These are phyloP conservation scores for Orbilia javanica DNA, from an alignment of 2,329 filamentous ascomycete species.

Conservation along the genomic window DNA sequence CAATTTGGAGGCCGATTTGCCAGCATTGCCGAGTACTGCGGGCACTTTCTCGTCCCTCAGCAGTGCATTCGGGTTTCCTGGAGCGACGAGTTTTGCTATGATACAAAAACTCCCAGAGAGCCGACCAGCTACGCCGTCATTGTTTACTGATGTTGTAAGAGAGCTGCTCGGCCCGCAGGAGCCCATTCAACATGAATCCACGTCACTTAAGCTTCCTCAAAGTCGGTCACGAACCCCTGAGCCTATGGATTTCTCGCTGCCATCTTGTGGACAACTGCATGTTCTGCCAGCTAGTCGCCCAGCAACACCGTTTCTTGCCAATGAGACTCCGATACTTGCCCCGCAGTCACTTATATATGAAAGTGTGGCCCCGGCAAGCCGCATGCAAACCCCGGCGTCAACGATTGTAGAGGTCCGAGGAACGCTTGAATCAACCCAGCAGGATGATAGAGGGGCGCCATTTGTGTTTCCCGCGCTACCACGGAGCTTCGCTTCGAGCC, in stretches of 20 bases:
- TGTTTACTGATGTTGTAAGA: neutral
- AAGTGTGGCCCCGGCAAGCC: neutral
- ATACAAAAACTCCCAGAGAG: constrained; percentile 22
- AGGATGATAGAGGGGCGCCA: neutral
- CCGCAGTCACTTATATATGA: neutral
- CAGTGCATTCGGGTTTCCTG: neutral
- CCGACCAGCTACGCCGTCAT: constrained; percentile 31
- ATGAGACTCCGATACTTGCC: neutral
- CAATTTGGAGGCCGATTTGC: constrained; percentile 4
- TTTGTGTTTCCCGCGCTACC: neutral
- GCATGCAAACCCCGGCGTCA: neutral
- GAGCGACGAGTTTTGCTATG: neutral
- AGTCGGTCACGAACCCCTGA: constrained; percentile 30
- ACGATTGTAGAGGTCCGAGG: too few relatives aligned
- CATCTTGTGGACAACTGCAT: neutral
- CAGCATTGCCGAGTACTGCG: constrained; percentile 16
- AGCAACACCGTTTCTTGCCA: constrained; percentile 1
- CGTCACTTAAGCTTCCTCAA: constrained; percentile 14
- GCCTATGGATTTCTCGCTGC: neutral
- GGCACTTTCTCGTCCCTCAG: constrained; percentile 10
- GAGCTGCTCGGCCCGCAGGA: neutral
- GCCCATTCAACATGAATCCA: neutral
- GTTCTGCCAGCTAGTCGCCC: constrained; percentile 38
- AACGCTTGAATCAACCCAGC: neutral
- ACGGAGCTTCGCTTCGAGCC: neutral